phyloP scores from a whole-genome alignment of 805 yeast species.

The Ogataea corticis region DNA sequence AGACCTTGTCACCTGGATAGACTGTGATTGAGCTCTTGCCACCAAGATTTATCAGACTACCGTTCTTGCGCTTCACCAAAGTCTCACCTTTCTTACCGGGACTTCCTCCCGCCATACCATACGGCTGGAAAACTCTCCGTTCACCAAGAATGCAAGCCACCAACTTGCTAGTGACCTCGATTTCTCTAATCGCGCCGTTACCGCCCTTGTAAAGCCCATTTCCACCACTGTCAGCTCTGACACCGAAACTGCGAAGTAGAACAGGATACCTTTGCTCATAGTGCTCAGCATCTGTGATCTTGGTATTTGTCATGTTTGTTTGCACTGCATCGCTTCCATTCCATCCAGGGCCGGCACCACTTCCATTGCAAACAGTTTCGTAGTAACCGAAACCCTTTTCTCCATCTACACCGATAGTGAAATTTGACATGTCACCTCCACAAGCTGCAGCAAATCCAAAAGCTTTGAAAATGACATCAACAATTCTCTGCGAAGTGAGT shows the following conservation, averaged over 20 bases:
- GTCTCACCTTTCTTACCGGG: slow-evolving; percentile 42
- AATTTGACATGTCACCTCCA: slow-evolving; percentile 56
- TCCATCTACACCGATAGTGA: slow-evolving; percentile 50
- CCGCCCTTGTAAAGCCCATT: slow-evolving; percentile 47
- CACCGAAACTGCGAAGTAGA: slow-evolving; percentile 42
- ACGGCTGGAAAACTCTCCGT: slow-evolving; percentile 45
- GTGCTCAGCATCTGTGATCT: slow-evolving; percentile 54
- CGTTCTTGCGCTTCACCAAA: slow-evolving; percentile 18
- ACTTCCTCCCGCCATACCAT: slow-evolving; percentile 47
- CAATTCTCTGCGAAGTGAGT: slow-evolving; percentile 54
- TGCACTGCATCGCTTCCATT: slow-evolving; percentile 49
- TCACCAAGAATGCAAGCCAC: slow-evolving; percentile 38
- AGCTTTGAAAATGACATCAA: slow-evolving; percentile 52
- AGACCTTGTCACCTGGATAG: slow-evolving; percentile 28
- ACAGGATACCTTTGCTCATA: slow-evolving; percentile 54
- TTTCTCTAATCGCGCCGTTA: slow-evolving; percentile 40
- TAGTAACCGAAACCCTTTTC: slow-evolving; percentile 49
- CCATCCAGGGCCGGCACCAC: slow-evolving; percentile 51
- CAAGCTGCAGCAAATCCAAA: slow-evolving; percentile 57
- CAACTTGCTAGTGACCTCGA: slow-evolving; percentile 13
- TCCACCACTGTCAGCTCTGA: slow-evolving; percentile 48
- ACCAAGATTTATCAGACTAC: slow-evolving; percentile 26
- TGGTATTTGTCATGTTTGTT: slow-evolving; percentile 55
- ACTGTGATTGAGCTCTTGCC: slow-evolving; percentile 29
- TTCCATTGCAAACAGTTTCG: slow-evolving; percentile 54